Percentiles rank a stretch among this genome's conserved stretches.
Evolutionary conservation across 352 stramenopile genomes (phyloP).

Genomic region (Pythium scleroteichum): DNA sequence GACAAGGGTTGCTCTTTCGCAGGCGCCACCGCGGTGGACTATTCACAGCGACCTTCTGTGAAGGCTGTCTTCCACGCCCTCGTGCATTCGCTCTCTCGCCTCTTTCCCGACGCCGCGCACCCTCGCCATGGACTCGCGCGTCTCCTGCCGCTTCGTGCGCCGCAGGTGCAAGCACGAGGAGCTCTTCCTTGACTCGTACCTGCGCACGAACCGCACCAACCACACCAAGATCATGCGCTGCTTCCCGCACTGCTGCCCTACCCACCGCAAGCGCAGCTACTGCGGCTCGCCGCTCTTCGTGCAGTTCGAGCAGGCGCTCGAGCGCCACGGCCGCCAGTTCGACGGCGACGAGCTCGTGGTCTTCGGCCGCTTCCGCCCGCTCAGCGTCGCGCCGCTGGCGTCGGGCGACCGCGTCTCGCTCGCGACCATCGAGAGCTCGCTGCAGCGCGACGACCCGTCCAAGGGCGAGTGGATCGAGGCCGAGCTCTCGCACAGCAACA

Average conservation of each 20-base stretch:
- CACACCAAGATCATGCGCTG: slow-evolving; percentile 31
- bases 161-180: slow-evolving; percentile 8
- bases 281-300: slow-evolving; percentile 45
- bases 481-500: background rate
- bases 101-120: background rate
- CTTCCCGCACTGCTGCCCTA: slow-evolving; percentile 51
- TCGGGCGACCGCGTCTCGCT: background rate
- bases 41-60: background rate
- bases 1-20: background rate
- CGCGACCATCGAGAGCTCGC: slow-evolving; percentile 1
- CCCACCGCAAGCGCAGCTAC: slow-evolving; percentile 42
- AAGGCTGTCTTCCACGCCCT: background rate
- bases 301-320: slow-evolving; percentile 5
- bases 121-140: background rate
- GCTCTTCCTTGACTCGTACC: slow-evolving; percentile 4
- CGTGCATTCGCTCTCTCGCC: too few species aligned
- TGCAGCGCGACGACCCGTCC: slow-evolving; percentile 11
- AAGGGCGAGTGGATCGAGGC: slow-evolving; percentile 20
- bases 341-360: slow-evolving; percentile 29
- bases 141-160: slow-evolving; percentile 3
- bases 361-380: slow-evolving; percentile 44
- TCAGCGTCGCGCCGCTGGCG: background rate
- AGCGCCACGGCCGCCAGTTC: background rate
- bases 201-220: slow-evolving; percentile 16
- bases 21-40: background rate